Base-by-base conservation (phyloP, 768 basidiomycete species). In the Lactarius vividus region DNA sequence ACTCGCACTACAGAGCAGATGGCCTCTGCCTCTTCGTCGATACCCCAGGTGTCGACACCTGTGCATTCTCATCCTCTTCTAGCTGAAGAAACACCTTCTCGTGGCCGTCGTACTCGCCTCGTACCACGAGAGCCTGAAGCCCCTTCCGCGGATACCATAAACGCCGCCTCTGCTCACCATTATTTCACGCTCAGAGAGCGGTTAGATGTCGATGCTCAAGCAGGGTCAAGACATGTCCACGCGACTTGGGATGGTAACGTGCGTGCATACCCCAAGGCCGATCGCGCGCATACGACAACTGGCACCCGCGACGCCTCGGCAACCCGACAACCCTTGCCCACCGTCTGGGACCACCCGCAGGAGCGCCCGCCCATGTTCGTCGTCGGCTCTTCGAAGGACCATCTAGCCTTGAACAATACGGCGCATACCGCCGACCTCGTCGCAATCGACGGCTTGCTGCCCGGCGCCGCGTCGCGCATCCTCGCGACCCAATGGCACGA, bases 401-500 rank as follows among this genome's bases (percentile, higher is more conserved):
- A 37, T 64, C 8, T 39, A 37, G 6, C 61, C 16, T 20, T 42
- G 62, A 52, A 35, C 2, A 56, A 63, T 33, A 23, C 59, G n/a
- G 29, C 59, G 16, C 35, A 62, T 11, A 44, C 35, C 7, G 64
- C 57, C 15, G 65, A 62, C 39, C 61, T 67, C 52, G 39, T 61
- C 2, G 57, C 64, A 16, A 58, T 59, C 40, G 63, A 66, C 9
- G 67, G 68, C 15, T 37, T 63, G 23, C 35, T 33, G 4, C 46
- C 63, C 8, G 62, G 58, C 2, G 67, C 79, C 15, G 76, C 79
- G 1, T 73, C 80, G 1, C 81, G 85, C 65, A 81, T 92, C 13
- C 80, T 93, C 20, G 78, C 81, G 2, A 88, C 85, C 10, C 83
- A 80, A 72, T 94, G 92, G 91, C 91, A 94, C 72, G 83, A 85